Conservation (phyloP, 140 eudicot genomes). For the Stevia rebaudiana region DNA sequence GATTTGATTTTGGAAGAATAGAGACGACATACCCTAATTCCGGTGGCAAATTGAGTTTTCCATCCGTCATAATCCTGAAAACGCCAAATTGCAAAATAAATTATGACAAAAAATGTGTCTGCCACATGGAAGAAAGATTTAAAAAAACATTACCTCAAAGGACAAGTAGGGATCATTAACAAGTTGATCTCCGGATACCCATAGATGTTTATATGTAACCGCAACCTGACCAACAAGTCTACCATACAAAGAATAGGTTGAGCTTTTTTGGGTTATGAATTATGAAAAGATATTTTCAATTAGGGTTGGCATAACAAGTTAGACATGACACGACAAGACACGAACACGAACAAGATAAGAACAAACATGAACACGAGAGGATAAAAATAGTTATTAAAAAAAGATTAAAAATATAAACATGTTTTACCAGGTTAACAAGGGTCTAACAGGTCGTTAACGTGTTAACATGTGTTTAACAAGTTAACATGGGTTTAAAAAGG, state of each 20-base stretch:
- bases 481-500: too few relatives aligned
- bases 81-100: conserved; percentile 16
- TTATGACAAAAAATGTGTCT: background rate
- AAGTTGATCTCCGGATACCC: conserved; percentile 61
- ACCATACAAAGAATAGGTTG: conserved; percentile 12
- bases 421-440: too few relatives aligned
- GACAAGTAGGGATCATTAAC: conserved; percentile 36
- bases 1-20: conserved; percentile 6
- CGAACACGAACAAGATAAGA: too few relatives aligned
- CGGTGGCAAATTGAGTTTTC: conserved; percentile 77
- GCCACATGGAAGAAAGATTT: background rate
- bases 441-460: too few relatives aligned
- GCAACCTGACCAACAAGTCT: conserved; percentile 88
- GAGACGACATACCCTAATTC: conserved; percentile 55
- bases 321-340: too few relatives aligned
- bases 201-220: conserved; percentile 66
- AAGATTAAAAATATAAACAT: too few relatives aligned
- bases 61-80: conserved; percentile 64
- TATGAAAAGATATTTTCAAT: background rate
- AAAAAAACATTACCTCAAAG: conserved; percentile 47
- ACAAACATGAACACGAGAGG: too few relatives aligned
- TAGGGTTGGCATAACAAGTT: too few relatives aligned
- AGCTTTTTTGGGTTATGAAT: background rate
- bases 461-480: too few relatives aligned
- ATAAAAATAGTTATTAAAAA: too few relatives aligned